These are phyloP conservation scores for Litsea cubeba DNA, from an alignment of 164 flowering plant genomes.

Conservation along the genomic window DNA sequence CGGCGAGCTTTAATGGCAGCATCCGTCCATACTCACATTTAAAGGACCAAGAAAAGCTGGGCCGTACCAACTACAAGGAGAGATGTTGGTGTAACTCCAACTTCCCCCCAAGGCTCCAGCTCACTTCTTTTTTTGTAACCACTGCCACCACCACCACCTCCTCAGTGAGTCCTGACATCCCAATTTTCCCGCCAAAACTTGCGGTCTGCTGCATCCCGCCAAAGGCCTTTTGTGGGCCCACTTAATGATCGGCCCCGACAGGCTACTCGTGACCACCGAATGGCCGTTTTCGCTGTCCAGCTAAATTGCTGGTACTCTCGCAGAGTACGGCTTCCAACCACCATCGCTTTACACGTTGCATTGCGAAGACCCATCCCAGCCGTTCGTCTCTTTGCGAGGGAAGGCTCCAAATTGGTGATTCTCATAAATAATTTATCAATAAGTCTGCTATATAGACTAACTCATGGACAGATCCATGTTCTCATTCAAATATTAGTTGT, in stretches of 20 bases:
- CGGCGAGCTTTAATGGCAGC: not conserved
- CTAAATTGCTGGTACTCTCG: too few relatives aligned
- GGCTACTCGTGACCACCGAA: slow-evolving; percentile 1
- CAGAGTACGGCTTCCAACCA: too few relatives aligned
- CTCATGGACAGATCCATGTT: too few relatives aligned
- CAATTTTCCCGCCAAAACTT: not conserved
- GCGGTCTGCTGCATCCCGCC: not conserved
- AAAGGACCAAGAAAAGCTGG: too few relatives aligned
- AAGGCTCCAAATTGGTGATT: too few relatives aligned
- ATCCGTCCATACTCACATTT: not conserved
- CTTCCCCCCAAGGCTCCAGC: not conserved
- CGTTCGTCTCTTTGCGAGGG: too few relatives aligned
- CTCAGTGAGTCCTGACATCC: not conserved
- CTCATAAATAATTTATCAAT: too few relatives aligned
- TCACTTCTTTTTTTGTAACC: not conserved
- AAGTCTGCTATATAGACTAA: too few relatives aligned
- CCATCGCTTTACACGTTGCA: too few relatives aligned
- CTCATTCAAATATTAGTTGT: too few relatives aligned
- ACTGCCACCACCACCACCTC: not conserved
- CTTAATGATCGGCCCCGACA: not conserved
- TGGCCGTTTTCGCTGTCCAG: too few relatives aligned
- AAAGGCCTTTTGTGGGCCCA: not conserved
- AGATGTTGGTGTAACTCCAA: not conserved
- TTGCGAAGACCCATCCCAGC: too few relatives aligned
- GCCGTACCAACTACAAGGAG: not conserved